phyloP scores from a whole-genome alignment of 257 asterid species.

The Mentha longifolia region DNA sequence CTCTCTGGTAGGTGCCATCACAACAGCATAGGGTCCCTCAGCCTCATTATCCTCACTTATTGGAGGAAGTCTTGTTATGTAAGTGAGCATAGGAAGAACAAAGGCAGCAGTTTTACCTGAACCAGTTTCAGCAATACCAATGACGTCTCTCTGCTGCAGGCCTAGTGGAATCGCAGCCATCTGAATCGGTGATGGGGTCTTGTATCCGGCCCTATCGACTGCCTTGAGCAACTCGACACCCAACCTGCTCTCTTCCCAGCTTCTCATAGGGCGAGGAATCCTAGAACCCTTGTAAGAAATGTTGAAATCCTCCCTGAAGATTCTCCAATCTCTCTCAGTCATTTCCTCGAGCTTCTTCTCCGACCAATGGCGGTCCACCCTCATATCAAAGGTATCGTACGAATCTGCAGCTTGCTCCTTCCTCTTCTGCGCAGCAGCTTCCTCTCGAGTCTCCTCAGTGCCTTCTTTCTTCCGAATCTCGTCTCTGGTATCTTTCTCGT shows the following conservation, averaged over 20 bases:
- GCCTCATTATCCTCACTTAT: conserved; percentile 55
- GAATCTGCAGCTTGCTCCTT: conserved; percentile 59
- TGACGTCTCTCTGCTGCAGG: conserved; percentile 56
- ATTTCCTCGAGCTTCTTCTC: conserved; percentile 57
- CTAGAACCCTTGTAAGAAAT: conserved; percentile 64
- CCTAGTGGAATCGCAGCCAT: conserved; percentile 62
- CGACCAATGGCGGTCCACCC: conserved; percentile 67
- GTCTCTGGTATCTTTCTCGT: conserved; percentile 49
- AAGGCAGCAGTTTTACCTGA: conserved; percentile 70
- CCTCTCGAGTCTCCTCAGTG: conserved; percentile 50
- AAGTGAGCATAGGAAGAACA: conserved; percentile 65
- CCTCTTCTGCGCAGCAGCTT: conserved; percentile 64
- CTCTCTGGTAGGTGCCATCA: conserved; percentile 58
- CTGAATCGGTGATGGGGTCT: conserved; percentile 59
- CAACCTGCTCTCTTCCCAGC: conserved; percentile 58
- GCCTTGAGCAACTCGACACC: conserved; percentile 53
- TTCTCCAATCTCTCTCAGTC: conserved; percentile 63
- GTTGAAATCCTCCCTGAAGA: conserved; percentile 54
- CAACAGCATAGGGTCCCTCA: conserved; percentile 61
- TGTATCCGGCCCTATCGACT: conserved; percentile 58
- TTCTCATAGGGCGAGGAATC: conserved; percentile 68
- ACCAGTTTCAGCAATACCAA: conserved; percentile 63
- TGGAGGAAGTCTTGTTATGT: conserved; percentile 57
- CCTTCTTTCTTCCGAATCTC: conserved; percentile 59
- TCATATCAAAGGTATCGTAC: conserved; percentile 58